phyloP scores from a whole-genome alignment of 1,284 basidiomycete species.

The Tylopilus orsonianus region DNA sequence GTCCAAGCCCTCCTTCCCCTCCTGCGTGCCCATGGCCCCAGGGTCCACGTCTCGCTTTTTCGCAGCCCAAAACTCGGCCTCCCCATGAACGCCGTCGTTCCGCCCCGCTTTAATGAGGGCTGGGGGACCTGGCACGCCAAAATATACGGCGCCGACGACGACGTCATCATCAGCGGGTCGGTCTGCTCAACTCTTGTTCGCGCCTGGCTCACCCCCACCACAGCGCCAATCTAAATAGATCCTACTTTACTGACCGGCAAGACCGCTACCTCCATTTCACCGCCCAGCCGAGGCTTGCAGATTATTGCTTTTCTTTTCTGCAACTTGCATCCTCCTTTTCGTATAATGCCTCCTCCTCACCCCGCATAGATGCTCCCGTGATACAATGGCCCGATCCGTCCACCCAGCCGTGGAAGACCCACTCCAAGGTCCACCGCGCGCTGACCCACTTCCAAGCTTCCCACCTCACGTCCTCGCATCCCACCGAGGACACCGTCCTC shows the following conservation, averaged over 20 bases:
- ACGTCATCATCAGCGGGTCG: slow-evolving; percentile 91
- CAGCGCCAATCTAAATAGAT: slow-evolving; percentile 92
- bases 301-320: slow-evolving; percentile 85
- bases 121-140: slow-evolving; percentile 99
- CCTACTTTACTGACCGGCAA: slow-evolving; percentile 94
- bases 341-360: slow-evolving; percentile 45
- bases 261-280: slow-evolving; percentile 89
- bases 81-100: slow-evolving; percentile 74
- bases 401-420: slow-evolving; percentile 61
- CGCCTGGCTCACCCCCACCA: not conserved
- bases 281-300: slow-evolving; percentile 61
- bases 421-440: slow-evolving; percentile 47
- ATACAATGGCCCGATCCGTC: slow-evolving; percentile 59
- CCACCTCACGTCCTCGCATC: slow-evolving; percentile 31
- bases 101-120: slow-evolving; percentile 94
- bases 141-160: slow-evolving; percentile 91
- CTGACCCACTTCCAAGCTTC: slow-evolving; percentile 52
- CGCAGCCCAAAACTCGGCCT: slow-evolving; percentile 84
- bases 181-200: slow-evolving; percentile 30
- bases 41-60: slow-evolving; percentile 80
- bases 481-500: slow-evolving; percentile 52
- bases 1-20: slow-evolving; percentile 75
- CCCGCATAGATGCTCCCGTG: slow-evolving; percentile 38
- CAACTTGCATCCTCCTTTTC: slow-evolving; percentile 72
- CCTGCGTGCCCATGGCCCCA: slow-evolving; percentile 66